A percentile compares a stretch with the other conserved stretches of the same genome.
phyloP scores from a whole-genome alignment of 129 eudicot species.

The Arctium lappa region DNA sequence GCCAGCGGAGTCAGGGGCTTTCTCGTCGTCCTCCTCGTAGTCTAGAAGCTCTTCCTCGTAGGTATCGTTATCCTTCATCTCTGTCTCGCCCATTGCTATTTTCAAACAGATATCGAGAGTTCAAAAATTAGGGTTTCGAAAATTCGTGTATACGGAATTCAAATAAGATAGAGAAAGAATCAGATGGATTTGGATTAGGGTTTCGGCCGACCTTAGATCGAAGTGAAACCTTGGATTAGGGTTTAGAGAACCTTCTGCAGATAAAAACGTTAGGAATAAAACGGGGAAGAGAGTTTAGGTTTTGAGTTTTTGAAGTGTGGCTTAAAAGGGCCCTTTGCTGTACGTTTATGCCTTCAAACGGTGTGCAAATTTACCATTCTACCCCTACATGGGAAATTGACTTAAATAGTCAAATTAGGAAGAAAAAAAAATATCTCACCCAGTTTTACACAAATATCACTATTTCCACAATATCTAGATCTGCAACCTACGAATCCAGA shows the following conservation, averaged over 20 bases:
- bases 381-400: not conserved
- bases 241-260: not conserved
- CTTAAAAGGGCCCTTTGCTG: not conserved
- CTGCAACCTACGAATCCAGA: too few relatives aligned
- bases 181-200: not conserved
- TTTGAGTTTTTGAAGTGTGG: not conserved
- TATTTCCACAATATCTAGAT: too few relatives aligned
- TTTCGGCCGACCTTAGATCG: constrained; percentile 8
- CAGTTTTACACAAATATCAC: too few relatives aligned
- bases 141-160: not conserved
- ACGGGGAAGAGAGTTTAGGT: not conserved
- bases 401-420: too few relatives aligned
- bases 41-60: constrained; percentile 31
- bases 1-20: constrained; percentile 19
- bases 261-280: not conserved
- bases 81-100: constrained; percentile 14
- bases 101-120: not conserved
- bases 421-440: too few relatives aligned
- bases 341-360: not conserved
- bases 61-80: constrained; percentile 12
- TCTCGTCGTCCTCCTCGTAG: constrained; percentile 25
- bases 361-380: not conserved
- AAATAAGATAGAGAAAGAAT: not conserved
- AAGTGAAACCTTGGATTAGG: constrained; percentile 1
- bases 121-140: not conserved